Conservation (phyloP, 2,329 filamentous ascomycete genomes). For the Neonectria neomacrospora region DNA sequence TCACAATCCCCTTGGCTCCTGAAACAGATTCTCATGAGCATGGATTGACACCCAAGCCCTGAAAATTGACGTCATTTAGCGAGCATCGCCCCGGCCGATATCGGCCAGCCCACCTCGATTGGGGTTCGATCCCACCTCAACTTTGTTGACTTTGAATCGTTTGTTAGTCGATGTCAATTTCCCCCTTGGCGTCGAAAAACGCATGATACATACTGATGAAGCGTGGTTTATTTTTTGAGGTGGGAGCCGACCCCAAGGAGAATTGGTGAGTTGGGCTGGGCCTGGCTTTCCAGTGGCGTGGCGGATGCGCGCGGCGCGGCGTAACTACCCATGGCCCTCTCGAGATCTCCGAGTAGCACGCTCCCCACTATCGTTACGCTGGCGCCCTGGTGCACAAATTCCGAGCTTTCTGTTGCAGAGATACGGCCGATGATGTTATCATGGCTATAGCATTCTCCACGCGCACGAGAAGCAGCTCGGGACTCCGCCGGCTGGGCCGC, state of each 20-base stretch:
- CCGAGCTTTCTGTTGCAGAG: background rate
- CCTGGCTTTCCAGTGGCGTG: background rate
- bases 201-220: background rate
- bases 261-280: background rate
- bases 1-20: background rate
- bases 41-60: background rate
- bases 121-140: background rate
- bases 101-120: background rate
- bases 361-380: background rate
- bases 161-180: background rate
- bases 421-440: slow-evolving; percentile 22
- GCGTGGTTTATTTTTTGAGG: slow-evolving; percentile 6
- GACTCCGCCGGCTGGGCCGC: background rate
- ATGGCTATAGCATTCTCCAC: slow-evolving; percentile 3
- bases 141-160: background rate
- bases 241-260: slow-evolving; percentile 15
- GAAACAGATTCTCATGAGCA: background rate
- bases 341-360: slow-evolving; percentile 6
- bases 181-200: background rate
- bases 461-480: background rate
- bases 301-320: background rate
- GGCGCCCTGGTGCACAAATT: background rate
- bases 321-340: slow-evolving; percentile 2
- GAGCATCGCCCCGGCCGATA: background rate
- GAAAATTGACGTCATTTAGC: background rate